Evolutionary conservation across 495 filamentous ascomycete genomes (phyloP).

Genomic region (Penicillium mononematosum): DNA sequence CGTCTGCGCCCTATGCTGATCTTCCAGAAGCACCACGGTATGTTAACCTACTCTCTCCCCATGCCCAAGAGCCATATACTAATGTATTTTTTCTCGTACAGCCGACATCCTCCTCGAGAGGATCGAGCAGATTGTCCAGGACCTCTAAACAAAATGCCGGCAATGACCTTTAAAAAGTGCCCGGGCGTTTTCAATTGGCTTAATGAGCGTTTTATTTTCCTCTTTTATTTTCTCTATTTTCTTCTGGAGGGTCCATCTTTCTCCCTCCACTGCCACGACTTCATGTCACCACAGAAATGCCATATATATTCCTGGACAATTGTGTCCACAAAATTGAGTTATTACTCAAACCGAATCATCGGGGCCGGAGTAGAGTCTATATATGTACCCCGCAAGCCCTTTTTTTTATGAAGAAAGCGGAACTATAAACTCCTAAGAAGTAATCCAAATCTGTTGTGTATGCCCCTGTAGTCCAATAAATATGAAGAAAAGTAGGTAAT

Average conservation of each 20-base stretch:
- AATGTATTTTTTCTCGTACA: conserved; percentile 22
- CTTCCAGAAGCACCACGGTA: conserved; percentile 86
- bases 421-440: conserved; percentile 9
- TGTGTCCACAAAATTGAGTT: conserved; percentile 19
- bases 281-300: conserved; percentile 23
- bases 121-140: conserved; percentile 73
- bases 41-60: conserved; percentile 1
- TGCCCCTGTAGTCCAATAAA: conserved; percentile 17
- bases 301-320: conserved; percentile 29
- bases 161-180: conserved; percentile 13
- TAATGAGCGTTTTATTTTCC: conserved; percentile 28
- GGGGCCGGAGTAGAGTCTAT: background rate
- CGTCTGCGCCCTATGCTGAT: conserved; percentile 92
- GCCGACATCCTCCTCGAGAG: conserved; percentile 61
- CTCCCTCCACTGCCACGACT: conserved; percentile 20
- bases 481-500: conserved; percentile 21
- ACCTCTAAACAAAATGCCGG: conserved; percentile 41
- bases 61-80: background rate
- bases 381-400: background rate
- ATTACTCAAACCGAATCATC: conserved; percentile 8
- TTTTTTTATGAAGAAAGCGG: background rate
- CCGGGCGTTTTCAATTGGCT: conserved; percentile 18
- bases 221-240: background rate
- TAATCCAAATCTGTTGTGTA: conserved; percentile 12
- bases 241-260: background rate